A percentile compares a stretch with the other conserved stretches of the same genome.
Conservation (phyloP, 345 rosid genomes). For the Eucalyptus pumila region DNA sequence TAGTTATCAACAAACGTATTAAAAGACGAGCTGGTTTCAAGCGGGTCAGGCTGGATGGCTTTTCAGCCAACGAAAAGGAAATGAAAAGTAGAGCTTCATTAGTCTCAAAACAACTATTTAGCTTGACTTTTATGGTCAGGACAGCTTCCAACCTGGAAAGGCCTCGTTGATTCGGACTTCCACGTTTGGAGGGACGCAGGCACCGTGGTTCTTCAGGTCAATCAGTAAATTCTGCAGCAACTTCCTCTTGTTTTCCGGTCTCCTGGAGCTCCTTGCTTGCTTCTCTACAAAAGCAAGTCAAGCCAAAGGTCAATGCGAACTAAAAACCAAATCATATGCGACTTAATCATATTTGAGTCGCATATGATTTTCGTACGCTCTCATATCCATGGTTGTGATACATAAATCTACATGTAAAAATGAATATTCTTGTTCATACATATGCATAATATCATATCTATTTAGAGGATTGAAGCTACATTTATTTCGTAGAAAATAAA, state of each 20-base stretch:
- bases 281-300: not conserved
- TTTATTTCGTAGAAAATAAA: not conserved
- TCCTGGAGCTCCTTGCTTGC: not conserved
- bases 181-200: not conserved
- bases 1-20: not conserved
- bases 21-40: not conserved
- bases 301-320: not conserved
- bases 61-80: not conserved
- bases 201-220: not conserved
- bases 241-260: not conserved
- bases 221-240: not conserved
- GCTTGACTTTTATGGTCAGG: not conserved
- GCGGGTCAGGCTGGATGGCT: not conserved
- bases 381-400: not conserved
- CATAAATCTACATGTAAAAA: not conserved
- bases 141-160: not conserved
- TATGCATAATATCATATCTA: not conserved
- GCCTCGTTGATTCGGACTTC: not conserved
- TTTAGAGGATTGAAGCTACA: accelerated
- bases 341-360: not conserved
- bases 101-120: not conserved
- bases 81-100: not conserved
- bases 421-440: not conserved
- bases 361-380: not conserved
- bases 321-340: not conserved